A percentile compares a stretch with the other conserved stretches of the same genome.
Conservation (phyloP, 1,284 basidiomycete genomes). For the Stereum hirsutum region DNA sequence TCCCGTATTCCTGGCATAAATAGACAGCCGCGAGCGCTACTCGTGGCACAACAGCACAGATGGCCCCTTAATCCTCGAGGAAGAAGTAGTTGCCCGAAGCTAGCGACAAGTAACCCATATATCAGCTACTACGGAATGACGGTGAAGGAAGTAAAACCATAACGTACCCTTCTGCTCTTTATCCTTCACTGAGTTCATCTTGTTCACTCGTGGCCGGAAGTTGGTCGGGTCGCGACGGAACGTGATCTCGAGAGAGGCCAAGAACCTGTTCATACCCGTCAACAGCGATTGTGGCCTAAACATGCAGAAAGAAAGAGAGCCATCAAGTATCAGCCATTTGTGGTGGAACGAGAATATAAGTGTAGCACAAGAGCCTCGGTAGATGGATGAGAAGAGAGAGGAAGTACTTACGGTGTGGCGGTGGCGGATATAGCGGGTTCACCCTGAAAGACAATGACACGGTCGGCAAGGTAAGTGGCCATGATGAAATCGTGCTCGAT, state of each 20-base stretch:
- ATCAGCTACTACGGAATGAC: conserved; percentile 1
- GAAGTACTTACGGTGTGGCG: conserved; percentile 68
- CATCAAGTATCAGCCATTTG: conserved; percentile 15
- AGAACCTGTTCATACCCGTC: conserved; percentile 88
- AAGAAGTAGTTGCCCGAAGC: conserved; percentile 83
- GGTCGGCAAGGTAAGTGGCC: conserved; percentile 95
- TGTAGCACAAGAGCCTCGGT: no score
- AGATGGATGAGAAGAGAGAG: no score
- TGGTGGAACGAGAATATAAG: conserved; percentile 10
- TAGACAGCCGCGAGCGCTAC: no score
- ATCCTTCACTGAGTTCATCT: conserved; percentile 87
- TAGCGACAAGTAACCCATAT: conserved; percentile 19
- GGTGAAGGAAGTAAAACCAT: background rate
- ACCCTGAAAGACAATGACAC: conserved; percentile 94
- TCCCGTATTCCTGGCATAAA: no score
- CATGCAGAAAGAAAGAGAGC: background rate
- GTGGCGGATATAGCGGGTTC: conserved; percentile 75
- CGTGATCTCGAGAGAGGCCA: conserved; percentile 88
- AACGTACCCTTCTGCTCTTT: conserved; percentile 83
- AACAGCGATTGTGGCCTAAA: conserved; percentile 73
- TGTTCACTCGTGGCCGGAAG: conserved; percentile 91
- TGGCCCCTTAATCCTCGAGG: conserved; percentile 71
- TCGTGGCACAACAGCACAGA: no score
- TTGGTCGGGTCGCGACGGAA: conserved; percentile 96
- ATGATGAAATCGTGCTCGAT: conserved; percentile 99